Evolutionary conservation across 352 stramenopile genomes (phyloP).

Genomic region (Phytophthora colocasiae): DNA sequence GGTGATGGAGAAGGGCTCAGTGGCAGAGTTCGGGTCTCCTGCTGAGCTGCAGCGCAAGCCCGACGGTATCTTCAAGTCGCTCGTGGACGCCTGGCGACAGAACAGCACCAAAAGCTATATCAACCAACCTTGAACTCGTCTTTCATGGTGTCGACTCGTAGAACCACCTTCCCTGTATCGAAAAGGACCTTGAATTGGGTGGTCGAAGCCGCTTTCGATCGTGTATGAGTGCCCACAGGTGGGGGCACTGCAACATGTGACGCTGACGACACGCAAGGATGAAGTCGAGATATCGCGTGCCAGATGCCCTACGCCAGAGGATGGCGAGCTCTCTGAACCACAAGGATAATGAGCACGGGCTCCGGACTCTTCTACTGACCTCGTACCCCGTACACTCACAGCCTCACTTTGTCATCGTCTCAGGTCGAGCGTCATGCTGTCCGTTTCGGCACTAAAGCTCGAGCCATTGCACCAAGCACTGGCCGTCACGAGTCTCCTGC

Average conservation of each 20-base stretch:
- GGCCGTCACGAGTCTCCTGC: slow-evolving; percentile 18
- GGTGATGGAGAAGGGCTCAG: neutral
- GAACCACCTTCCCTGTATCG: too few species aligned
- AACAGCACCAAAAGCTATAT: slow-evolving; percentile 8
- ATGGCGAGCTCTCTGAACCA: slow-evolving; percentile 19
- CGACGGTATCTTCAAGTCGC: slow-evolving; percentile 30
- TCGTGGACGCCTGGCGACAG: slow-evolving; percentile 67
- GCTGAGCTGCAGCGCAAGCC: neutral
- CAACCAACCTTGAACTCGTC: too few species aligned
- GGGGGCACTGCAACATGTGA: slow-evolving; percentile 9
- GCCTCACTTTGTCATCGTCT: slow-evolving; percentile 14
- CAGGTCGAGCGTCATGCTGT: slow-evolving; percentile 17
- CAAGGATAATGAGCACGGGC: slow-evolving; percentile 7
- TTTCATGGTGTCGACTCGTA: too few species aligned
- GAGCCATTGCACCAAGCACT: slow-evolving; percentile 15
- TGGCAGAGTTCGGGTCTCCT: neutral
- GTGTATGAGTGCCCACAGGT: slow-evolving; percentile 3
- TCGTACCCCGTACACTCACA: neutral
- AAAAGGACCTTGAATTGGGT: neutral
- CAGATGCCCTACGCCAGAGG: slow-evolving; percentile 12
- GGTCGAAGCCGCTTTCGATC: neutral
- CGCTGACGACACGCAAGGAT: slow-evolving; percentile 23
- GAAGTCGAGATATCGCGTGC: slow-evolving; percentile 6
- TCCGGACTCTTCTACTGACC: slow-evolving; percentile 9
- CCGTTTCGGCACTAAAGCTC: slow-evolving; percentile 18